Percentiles rank a stretch among this genome's conserved stretches.
phyloP scores from a whole-genome alignment of 2,329 filamentous ascomycete genomes.

The Cladosporium cucumerinum region DNA sequence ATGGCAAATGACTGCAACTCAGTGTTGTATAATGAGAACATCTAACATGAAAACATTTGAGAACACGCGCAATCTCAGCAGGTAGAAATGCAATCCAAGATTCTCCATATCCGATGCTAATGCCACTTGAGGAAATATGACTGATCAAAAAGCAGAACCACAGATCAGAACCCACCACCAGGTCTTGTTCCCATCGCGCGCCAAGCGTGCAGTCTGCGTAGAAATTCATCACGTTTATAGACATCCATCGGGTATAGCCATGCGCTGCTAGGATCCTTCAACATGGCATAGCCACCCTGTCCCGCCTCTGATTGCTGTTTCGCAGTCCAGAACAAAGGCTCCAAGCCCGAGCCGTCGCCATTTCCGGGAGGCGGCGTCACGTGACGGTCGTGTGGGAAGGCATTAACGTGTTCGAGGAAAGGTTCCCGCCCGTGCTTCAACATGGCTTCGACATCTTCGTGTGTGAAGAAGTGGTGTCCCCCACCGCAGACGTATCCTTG shows the following conservation, averaged over 20 bases:
- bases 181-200: neutral
- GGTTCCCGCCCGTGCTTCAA: neutral
- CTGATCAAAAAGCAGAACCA: neutral
- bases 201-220: neutral
- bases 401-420: neutral
- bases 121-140: too few relatives aligned
- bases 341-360: neutral
- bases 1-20: too few relatives aligned
- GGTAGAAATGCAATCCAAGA: neutral
- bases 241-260: neutral
- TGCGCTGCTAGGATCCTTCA: neutral
- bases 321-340: neutral
- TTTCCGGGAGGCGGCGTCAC: constrained; percentile 6
- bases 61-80: neutral
- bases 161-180: neutral
- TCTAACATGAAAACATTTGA: neutral
- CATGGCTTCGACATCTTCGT: constrained; percentile 10
- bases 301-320: neutral
- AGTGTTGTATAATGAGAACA: too few relatives aligned
- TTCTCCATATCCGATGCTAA: neutral
- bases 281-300: neutral
- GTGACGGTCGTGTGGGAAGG: rapidly evolving
- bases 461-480: neutral
- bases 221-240: neutral
- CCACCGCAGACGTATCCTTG: constrained; percentile 16